Evolutionary conservation across 179 eudicot species (phyloP).

Genomic region (Gypsophila paniculata): DNA sequence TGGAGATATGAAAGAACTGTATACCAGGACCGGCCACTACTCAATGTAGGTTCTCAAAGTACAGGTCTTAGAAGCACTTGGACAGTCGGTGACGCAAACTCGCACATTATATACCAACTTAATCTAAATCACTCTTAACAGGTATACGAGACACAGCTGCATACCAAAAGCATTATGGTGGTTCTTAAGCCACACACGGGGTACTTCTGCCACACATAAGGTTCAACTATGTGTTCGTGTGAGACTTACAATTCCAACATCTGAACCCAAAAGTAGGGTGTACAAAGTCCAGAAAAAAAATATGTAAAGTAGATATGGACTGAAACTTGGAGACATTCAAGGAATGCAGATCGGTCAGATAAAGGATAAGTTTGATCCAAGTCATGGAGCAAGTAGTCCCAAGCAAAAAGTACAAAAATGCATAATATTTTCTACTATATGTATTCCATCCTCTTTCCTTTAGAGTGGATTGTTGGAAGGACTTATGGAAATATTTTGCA

Average conservation of each 20-base stretch:
- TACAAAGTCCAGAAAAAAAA: not conserved
- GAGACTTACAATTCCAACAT: not conserved
- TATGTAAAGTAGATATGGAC: not conserved
- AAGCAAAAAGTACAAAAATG: not conserved
- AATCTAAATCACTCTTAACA: not conserved
- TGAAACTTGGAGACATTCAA: not conserved
- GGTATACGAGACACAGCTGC: not conserved
- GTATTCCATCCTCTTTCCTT: not conserved
- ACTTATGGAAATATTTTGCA: not conserved
- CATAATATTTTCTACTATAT: not conserved
- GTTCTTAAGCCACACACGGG: not conserved
- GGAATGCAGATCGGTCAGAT: not conserved
- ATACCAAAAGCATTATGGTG: not conserved
- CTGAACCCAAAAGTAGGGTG: not conserved
- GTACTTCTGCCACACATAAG: not conserved
- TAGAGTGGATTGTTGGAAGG: no score
- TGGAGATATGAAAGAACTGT: no score
- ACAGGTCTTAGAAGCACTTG: not conserved
- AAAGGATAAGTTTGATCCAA: not conserved
- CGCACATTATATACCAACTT: not conserved
- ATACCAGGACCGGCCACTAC: no score
- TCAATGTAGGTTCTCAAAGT: not conserved
- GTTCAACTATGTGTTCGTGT: not conserved
- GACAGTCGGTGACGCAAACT: not conserved
- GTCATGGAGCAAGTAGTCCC: not conserved